Conservation (phyloP, 306 rosid species). For the Argentina anserina region DNA sequence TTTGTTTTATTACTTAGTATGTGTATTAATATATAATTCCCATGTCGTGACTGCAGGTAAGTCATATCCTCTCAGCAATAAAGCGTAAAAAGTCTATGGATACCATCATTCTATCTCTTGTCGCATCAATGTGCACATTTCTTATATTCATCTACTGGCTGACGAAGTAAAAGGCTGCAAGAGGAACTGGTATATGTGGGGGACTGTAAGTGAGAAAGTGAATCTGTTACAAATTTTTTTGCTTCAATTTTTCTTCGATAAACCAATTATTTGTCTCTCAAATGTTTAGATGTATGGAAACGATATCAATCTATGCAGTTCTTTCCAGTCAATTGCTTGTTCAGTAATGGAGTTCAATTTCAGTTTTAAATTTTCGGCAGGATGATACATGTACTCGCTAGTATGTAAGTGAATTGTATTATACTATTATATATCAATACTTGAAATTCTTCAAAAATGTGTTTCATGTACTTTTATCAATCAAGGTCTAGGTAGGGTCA, state of each 20-base stretch:
- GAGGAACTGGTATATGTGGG: conserved; percentile 1
- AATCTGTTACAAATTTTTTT: neutral
- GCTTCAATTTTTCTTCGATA: neutral
- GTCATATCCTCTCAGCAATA: conserved; percentile 63
- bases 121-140: conserved; percentile 87
- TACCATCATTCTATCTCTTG: conserved; percentile 77
- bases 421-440: neutral
- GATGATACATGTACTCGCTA: neutral
- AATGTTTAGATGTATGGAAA: neutral
- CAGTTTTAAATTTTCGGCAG: neutral
- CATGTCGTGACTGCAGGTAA: conserved; percentile 57
- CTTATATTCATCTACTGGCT: conserved; percentile 88
- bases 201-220: conserved; percentile 12
- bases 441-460: neutral
- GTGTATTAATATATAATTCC: neutral
- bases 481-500: neutral
- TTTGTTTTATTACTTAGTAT: neutral
- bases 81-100: conserved; percentile 94
- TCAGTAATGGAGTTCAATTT: neutral
- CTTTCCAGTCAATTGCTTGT: conserved; percentile 2
- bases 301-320: conserved; percentile 5
- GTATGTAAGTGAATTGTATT: neutral
- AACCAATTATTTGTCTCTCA: conserved; percentile 5
- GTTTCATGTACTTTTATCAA: neutral
- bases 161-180: conserved; percentile 57